Base-by-base conservation (phyloP, 2,329 filamentous ascomycete genomes). In the Arthrobotrys pseudoclavata region DNA sequence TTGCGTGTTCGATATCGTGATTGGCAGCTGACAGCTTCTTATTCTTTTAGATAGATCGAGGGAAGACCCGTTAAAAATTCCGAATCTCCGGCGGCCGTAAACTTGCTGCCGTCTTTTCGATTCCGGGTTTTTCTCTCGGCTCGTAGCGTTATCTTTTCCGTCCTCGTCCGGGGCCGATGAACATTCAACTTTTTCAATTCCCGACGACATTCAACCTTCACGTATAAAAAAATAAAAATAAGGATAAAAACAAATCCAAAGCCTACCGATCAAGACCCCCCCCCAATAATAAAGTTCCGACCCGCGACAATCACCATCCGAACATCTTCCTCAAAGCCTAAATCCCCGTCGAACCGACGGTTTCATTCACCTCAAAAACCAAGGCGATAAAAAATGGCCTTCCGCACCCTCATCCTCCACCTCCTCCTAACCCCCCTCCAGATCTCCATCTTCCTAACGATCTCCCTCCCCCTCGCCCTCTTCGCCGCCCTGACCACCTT, bases 391-490 rank as follows among this genome's bases (percentile, higher is more conserved):
- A 47, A n/a, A 48, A 77, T 77, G 74, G 74, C 74, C 3, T 7
- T 77, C 22, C 74, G 67, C 42, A 4, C 42, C 67, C 37, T 70
- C 67, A 7, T 71, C 52, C 74, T 67, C 61, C 61, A 60, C 61
- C 50, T 70, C 60, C 67, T 77, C 50, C 40, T 76, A 26, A 77
- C 74, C 31, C 74, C 74, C 45, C n/a, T 77, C 31, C 67, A 77
- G 63, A 60, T 77, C 67, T 34, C 74, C 29, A 55, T 77, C 40
- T 77, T 77, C 47, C 74, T 77, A n/a, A 15, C 66, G 22, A 77
- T 77, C 60, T 77, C 74, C 53, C 67, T 77, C 60, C 74, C 74
- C 0, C 74, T 77, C 67, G 74, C 74, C 34, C 9, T 71, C 60
- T 67, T 77, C 45, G 74, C 74, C 34, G 74, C 29, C n/a, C 9